These are phyloP conservation scores for Leccinum colubrinum DNA, from an alignment of 1,284 basidiomycete genomes.

Conservation along the genomic window DNA sequence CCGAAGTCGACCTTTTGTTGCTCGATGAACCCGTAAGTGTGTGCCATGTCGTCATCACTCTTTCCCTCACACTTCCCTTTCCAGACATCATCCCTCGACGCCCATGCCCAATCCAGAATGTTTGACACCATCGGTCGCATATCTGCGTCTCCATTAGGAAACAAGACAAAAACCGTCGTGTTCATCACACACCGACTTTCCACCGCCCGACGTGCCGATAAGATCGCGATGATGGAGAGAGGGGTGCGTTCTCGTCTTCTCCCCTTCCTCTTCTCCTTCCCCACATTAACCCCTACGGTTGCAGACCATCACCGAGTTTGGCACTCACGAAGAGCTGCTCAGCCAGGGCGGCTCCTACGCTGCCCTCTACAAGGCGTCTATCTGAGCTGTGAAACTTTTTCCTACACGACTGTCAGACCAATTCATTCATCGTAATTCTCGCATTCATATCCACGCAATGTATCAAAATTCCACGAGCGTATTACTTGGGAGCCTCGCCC, in stretches of 20 bases:
- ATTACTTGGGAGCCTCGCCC: slow-evolving; percentile 18
- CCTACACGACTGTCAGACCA: slow-evolving; percentile 6
- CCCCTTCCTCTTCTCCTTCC: slow-evolving; percentile 27
- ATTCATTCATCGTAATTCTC: slow-evolving; percentile 8
- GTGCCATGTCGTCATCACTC: slow-evolving; percentile 8
- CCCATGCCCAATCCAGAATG: slow-evolving; percentile 75
- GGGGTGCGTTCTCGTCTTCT: slow-evolving; percentile 48
- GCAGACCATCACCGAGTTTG: slow-evolving; percentile 77
- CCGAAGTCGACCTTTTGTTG: slow-evolving; percentile 74
- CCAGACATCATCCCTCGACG: slow-evolving; percentile 78
- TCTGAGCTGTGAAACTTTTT: slow-evolving; percentile 36
- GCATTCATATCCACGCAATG: slow-evolving; percentile 28
- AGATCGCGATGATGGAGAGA: slow-evolving; percentile 83
- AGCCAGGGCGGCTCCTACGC: slow-evolving; percentile 62
- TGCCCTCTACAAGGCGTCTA: slow-evolving; percentile 65
- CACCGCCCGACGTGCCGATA: slow-evolving; percentile 75
- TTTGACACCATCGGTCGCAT: slow-evolving; percentile 70
- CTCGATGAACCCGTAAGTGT: slow-evolving; percentile 75
- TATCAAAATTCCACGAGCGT: slow-evolving; percentile 23
- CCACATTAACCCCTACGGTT: slow-evolving; percentile 16
- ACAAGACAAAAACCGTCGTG: slow-evolving; percentile 67
- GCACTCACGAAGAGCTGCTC: slow-evolving; percentile 74
- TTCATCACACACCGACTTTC: slow-evolving; percentile 84
- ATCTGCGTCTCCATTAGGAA: slow-evolving; percentile 52
- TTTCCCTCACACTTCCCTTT: slow-evolving; percentile 6